Percentiles rank a stretch among this genome's conserved stretches.
Evolutionary conservation across 805 yeast genomes (phyloP).

Genomic region (Yarrowia yakushimensis): DNA sequence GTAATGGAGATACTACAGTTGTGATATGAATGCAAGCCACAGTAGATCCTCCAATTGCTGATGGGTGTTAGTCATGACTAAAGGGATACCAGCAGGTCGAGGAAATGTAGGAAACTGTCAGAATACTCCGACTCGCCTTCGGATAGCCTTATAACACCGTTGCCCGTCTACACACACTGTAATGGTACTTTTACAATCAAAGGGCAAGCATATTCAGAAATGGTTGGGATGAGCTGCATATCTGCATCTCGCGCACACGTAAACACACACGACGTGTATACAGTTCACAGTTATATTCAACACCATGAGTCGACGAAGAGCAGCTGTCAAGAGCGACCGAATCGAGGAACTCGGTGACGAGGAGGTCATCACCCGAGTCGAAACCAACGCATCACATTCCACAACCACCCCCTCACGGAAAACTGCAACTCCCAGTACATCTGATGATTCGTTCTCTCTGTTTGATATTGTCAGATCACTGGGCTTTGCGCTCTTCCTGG

Average conservation of each 20-base stretch:
- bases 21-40: not conserved
- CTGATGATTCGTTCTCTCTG: not conserved
- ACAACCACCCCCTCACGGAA: not conserved
- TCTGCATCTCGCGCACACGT: constrained; percentile 1
- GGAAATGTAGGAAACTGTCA: not conserved
- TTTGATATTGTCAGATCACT: constrained; percentile 45
- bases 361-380: not conserved
- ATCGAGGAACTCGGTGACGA: constrained; percentile 15
- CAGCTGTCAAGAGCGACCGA: constrained; percentile 7
- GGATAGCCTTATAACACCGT: not conserved
- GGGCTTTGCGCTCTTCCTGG: constrained; percentile 47
- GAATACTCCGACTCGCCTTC: not conserved
- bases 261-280: constrained; percentile 6
- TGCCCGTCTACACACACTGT: not conserved
- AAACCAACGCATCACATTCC: not conserved
- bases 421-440: not conserved
- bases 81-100: not conserved
- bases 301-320: constrained; percentile 9
- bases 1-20: not conserved
- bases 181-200: not conserved
- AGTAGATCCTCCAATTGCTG: not conserved
- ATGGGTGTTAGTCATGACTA: not conserved
- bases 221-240: constrained; percentile 3
- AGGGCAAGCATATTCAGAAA: not conserved
- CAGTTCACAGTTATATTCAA: constrained; percentile 4